Evolutionary conservation across 2,329 filamentous ascomycete species (phyloP).

Genomic region (Phialemoniopsis sp.): DNA sequence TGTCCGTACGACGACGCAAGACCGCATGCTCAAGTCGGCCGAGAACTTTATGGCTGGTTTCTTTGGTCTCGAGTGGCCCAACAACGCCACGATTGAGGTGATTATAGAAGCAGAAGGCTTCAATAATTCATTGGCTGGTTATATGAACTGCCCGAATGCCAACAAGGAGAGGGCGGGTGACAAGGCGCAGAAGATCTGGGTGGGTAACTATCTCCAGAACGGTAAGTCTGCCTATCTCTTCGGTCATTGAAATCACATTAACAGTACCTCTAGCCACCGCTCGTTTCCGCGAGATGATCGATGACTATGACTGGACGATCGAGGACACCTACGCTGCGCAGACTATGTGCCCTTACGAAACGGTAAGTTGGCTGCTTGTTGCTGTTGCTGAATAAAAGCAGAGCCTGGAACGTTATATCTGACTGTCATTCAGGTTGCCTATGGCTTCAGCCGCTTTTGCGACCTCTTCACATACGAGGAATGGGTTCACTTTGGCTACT

Average conservation of each 20-base stretch:
- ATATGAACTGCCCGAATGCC: conserved; percentile 62
- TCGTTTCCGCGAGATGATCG: conserved; percentile 52
- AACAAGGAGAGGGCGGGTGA: conserved; percentile 44
- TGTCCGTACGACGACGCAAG: conserved; percentile 70
- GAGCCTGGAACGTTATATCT: conserved; percentile 4
- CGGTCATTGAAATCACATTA: neutral
- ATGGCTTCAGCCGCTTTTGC: conserved; percentile 72
- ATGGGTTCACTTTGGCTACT: conserved; percentile 70
- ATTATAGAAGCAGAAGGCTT: conserved; percentile 61
- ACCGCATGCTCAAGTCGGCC: conserved; percentile 72
- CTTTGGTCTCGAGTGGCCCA: conserved; percentile 69
- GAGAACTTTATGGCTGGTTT: conserved; percentile 78
- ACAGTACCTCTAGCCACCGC: conserved; percentile 40
- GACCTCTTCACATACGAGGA: conserved; percentile 71
- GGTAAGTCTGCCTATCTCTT: conserved; percentile 25
- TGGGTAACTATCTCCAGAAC: conserved; percentile 58
- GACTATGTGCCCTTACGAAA: conserved; percentile 73
- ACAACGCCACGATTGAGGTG: conserved; percentile 68
- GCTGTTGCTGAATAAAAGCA: neutral
- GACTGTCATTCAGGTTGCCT: conserved; percentile 44
- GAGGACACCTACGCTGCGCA: conserved; percentile 64
- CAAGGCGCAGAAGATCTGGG: conserved; percentile 56
- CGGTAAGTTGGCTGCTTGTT: conserved; percentile 25
- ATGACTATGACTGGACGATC: conserved; percentile 59
- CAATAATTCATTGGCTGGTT: conserved; percentile 70